Conservation (phyloP, 148 eudicot species). For the Salicornia ramosissima region DNA sequence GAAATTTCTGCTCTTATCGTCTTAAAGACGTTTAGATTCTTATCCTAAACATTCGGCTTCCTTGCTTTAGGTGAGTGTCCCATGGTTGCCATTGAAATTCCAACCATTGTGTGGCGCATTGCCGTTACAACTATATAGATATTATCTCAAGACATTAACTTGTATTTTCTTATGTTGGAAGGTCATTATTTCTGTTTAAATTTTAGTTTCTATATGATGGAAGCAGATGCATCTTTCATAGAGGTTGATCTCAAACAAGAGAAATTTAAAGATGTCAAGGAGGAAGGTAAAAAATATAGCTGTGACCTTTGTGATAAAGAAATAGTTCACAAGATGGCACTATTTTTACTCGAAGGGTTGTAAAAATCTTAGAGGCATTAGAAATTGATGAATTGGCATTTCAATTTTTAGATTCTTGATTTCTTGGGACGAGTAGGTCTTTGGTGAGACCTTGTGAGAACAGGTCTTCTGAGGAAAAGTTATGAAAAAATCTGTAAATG, state of each 20-base stretch:
- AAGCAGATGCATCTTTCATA: slow-evolving; percentile 42
- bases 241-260: slow-evolving; percentile 55
- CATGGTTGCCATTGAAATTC: background rate
- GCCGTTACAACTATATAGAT: background rate
- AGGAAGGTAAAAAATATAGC: slow-evolving; percentile 36
- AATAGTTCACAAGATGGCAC: slow-evolving; percentile 68
- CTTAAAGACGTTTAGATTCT: background rate
- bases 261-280: slow-evolving; percentile 51
- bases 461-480: too few relatives aligned
- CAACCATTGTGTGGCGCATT: background rate
- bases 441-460: too few relatives aligned
- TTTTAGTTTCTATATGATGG: slow-evolving; percentile 34
- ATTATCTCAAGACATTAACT: background rate
- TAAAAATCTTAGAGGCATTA: too few relatives aligned
- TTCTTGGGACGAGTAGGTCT: too few relatives aligned
- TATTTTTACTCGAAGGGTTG: slow-evolving; percentile 68
- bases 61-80: background rate
- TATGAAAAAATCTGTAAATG: too few relatives aligned
- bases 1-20: too few relatives aligned
- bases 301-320: slow-evolving; percentile 76
- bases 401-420: too few relatives aligned
- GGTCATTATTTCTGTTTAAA: slow-evolving; percentile 3
- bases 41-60: background rate
- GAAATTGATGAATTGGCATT: too few relatives aligned
- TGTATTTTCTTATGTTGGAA: background rate